Percentiles rank a stretch among this genome's conserved stretches.
phyloP scores from a whole-genome alignment of 306 rosid species.

The Malus sieversii region DNA sequence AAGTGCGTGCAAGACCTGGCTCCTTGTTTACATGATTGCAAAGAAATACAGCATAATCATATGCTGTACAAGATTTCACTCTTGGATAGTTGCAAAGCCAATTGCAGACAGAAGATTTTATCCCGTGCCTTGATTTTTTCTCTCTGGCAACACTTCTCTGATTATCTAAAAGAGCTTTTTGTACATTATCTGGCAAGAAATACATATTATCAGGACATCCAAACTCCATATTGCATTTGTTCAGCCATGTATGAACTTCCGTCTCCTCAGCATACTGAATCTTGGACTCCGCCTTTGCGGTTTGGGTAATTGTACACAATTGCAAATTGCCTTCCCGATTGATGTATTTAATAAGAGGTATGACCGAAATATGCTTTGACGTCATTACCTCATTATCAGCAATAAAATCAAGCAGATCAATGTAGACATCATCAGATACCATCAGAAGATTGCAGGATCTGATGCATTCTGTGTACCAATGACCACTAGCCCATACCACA shows the following conservation, averaged over 20 bases:
- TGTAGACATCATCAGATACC: conserved; percentile 3
- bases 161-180: background rate
- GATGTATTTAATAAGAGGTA: conserved; percentile 11
- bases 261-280: background rate
- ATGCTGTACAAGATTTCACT: background rate
- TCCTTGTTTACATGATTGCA: background rate
- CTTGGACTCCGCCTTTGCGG: background rate
- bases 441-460: background rate
- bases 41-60: background rate
- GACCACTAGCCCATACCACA: background rate
- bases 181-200: background rate
- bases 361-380: background rate
- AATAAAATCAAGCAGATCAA: conserved; percentile 13
- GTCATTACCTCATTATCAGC: background rate
- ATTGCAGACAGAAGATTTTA: background rate
- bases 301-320: background rate
- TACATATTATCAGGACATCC: background rate
- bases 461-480: conserved; percentile 2
- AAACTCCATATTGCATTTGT: conserved; percentile 9
- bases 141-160: background rate
- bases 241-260: conserved; percentile 14
- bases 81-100: background rate
- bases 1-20: background rate
- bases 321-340: background rate
- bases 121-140: background rate